Conservation (phyloP, 2,329 filamentous ascomycete genomes). For the Rhynchosporium agropyri region DNA sequence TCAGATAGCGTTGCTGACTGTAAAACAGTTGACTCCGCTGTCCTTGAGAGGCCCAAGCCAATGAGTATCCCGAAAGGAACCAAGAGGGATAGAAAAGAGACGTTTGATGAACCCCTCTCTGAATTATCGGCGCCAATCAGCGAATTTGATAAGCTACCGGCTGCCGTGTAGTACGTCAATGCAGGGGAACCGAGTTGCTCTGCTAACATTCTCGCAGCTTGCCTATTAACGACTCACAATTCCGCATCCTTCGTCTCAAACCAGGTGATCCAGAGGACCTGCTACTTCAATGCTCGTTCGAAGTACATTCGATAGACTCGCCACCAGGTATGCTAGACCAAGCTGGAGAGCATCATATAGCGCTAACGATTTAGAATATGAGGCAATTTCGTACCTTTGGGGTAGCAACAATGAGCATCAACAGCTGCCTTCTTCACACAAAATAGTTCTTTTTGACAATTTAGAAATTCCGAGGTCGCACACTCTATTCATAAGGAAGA, state of each 20-base stretch:
- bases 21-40: background rate
- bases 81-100: slow-evolving; percentile 20
- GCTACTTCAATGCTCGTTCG: slow-evolving; percentile 16
- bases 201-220: slow-evolving; percentile 1
- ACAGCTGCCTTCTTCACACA: background rate
- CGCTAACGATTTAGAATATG: slow-evolving; percentile 10
- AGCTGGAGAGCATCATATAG: background rate
- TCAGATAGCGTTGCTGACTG: background rate
- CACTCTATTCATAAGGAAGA: slow-evolving; percentile 17
- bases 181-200: no score
- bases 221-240: slow-evolving; percentile 12
- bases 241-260: slow-evolving; percentile 21
- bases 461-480: slow-evolving; percentile 11
- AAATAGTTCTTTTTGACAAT: slow-evolving; percentile 19
- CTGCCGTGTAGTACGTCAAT: slow-evolving; percentile 6
- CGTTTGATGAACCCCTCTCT: slow-evolving; percentile 13
- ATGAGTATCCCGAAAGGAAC: slow-evolving; percentile 12
- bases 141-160: slow-evolving; percentile 17
- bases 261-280: slow-evolving; percentile 18
- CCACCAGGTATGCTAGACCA: background rate
- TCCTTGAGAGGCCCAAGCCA: slow-evolving; percentile 12
- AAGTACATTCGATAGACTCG: slow-evolving; percentile 6
- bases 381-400: slow-evolving; percentile 26
- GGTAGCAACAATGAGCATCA: slow-evolving; percentile 10
- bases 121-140: slow-evolving; percentile 5